Conservation (phyloP, 208 protist genomes). For the Leptomonas pyrrhocoris region DNA sequence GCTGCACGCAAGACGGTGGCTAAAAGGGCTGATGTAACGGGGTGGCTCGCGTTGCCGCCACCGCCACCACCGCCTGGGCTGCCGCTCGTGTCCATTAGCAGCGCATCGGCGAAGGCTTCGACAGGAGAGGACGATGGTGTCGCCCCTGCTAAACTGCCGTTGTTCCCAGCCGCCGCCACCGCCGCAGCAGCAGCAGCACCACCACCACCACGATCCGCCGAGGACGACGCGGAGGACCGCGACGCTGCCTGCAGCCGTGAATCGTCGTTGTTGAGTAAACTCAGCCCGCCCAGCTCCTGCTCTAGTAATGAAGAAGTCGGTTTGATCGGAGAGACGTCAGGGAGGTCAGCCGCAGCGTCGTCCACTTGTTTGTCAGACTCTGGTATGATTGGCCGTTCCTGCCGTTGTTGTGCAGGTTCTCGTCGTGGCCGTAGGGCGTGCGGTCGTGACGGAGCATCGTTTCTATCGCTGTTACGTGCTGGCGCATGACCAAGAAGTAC, state of each 20-base stretch:
- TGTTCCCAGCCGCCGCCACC: neutral
- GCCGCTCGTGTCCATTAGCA: constrained; percentile 31
- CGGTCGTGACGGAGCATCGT: too few species aligned
- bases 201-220: too few species aligned
- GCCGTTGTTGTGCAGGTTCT: neutral
- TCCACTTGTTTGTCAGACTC: neutral
- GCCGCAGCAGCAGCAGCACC: too few species aligned
- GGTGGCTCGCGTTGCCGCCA: neutral
- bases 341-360: neutral
- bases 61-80: neutral
- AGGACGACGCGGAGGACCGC: neutral
- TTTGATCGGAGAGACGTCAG: constrained; percentile 7
- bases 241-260: neutral
- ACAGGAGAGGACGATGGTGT: constrained; percentile 33
- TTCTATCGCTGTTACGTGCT: too few species aligned
- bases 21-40: neutral
- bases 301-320: neutral
- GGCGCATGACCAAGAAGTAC: too few species aligned
- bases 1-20: neutral
- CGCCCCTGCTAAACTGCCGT: neutral
- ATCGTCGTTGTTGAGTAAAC: neutral
- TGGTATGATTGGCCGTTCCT: too few species aligned
- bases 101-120: constrained; percentile 54
- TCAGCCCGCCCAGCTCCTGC: neutral
- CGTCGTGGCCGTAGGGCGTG: neutral